These are phyloP conservation scores for Boletus edulis DNA, from an alignment of 768 basidiomycete genomes.

Conservation along the genomic window DNA sequence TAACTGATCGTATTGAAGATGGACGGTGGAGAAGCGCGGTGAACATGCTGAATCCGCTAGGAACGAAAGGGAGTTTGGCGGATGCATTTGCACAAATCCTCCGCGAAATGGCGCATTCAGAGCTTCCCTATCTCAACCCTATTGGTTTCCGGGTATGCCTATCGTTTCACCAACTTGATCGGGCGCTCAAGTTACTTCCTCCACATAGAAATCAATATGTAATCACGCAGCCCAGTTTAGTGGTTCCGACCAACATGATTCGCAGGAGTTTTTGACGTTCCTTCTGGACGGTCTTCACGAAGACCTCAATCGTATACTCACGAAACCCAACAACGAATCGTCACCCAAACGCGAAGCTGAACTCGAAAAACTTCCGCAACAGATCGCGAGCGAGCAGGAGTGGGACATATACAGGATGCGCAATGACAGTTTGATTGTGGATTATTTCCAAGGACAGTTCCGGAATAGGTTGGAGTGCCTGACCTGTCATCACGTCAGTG, in stretches of 20 bases:
- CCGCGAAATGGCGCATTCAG: slow-evolving; percentile 84
- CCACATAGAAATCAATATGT: slow-evolving; percentile 54
- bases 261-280: slow-evolving; percentile 95
- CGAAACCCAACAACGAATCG: slow-evolving; percentile 60
- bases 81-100: slow-evolving; percentile 81
- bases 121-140: slow-evolving; percentile 80
- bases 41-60: slow-evolving; percentile 82
- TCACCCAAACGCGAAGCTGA: slow-evolving; percentile 84
- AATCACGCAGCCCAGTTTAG: slow-evolving; percentile 68
- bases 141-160: slow-evolving; percentile 77
- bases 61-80: slow-evolving; percentile 82
- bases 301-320: slow-evolving; percentile 78
- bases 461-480: slow-evolving; percentile 85
- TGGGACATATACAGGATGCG: slow-evolving; percentile 88
- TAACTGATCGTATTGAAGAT: slow-evolving; percentile 41
- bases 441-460: slow-evolving; percentile 98
- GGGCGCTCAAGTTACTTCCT: background rate
- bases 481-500: slow-evolving; percentile 77
- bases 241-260: slow-evolving; percentile 92
- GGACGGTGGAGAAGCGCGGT: slow-evolving; percentile 80
- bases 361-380: slow-evolving; percentile 80
- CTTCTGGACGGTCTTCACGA: slow-evolving; percentile 91
- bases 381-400: slow-evolving; percentile 89
- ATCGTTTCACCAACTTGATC: slow-evolving; percentile 19
- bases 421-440: slow-evolving; percentile 93